Conservation (phyloP, 2,329 filamentous ascomycete genomes). For the Celoporthe dispersa region DNA sequence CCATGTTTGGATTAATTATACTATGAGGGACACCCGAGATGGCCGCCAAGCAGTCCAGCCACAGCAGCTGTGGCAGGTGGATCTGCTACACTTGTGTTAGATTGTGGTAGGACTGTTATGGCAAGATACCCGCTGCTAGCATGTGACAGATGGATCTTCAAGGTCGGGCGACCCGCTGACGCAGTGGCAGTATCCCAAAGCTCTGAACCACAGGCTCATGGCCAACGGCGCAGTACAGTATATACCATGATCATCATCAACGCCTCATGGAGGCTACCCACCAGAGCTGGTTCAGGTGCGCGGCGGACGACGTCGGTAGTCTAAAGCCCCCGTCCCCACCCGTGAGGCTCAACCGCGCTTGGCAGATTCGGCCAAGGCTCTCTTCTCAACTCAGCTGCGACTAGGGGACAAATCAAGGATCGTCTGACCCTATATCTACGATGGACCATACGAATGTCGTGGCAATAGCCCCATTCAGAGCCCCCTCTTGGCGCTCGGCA, state of each 20-base stretch:
- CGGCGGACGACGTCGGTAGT: background rate
- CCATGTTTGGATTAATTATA: background rate
- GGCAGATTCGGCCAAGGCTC: slow-evolving; percentile 9
- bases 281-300: background rate
- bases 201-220: background rate
- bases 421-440: background rate
- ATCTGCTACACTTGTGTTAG: slow-evolving; percentile 5
- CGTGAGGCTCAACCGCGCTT: slow-evolving; percentile 18
- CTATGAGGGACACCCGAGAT: background rate
- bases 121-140: background rate
- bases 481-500: background rate
- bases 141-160: background rate
- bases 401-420: background rate
- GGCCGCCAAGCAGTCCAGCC: slow-evolving; percentile 18
- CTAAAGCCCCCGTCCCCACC: background rate
- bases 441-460: background rate
- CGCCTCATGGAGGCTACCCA: background rate
- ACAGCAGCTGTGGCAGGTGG: background rate
- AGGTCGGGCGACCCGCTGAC: background rate
- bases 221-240: background rate
- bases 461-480: background rate
- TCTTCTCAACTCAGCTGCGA: background rate
- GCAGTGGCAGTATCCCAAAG: background rate
- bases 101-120: background rate
- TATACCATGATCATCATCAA: background rate